A percentile compares a stretch with the other conserved stretches of the same genome.
Evolutionary conservation across 192 early-diverging fungal genomes (phyloP).

Genomic region (Umbelopsis ramanniana): DNA sequence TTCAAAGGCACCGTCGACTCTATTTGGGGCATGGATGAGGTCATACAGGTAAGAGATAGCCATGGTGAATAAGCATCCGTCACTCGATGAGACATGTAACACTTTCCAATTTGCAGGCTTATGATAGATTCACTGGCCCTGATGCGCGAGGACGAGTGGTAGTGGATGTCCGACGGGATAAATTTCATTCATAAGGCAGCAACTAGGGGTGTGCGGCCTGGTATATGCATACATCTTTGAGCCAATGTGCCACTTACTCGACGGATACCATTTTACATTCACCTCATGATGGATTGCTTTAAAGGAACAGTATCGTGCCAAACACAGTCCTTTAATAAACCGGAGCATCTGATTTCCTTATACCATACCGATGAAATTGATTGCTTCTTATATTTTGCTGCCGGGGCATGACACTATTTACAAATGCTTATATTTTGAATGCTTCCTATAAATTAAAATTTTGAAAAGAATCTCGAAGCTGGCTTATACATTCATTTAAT

Average conservation of each 20-base stretch:
- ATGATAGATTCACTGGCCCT: background rate
- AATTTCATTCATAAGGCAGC: background rate
- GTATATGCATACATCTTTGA: too few relatives aligned
- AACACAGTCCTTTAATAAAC: too few relatives aligned
- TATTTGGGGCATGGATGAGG: conserved; percentile 11
- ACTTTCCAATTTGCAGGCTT: background rate
- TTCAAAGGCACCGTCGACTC: conserved; percentile 4
- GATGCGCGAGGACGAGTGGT: conserved; percentile 8
- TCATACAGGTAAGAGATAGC: background rate
- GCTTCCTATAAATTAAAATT: background rate
- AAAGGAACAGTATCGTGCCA: too few relatives aligned
- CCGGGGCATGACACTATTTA: background rate
- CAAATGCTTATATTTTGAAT: background rate
- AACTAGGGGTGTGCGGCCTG: too few relatives aligned
- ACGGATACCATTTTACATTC: too few relatives aligned
- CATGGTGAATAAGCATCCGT: too few relatives aligned
- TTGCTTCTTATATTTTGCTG: background rate
- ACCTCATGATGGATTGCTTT: too few relatives aligned
- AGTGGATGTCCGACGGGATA: background rate
- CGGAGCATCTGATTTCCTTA: too few relatives aligned
- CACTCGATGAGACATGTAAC: too few relatives aligned
- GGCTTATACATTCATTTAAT: background rate
- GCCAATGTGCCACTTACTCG: too few relatives aligned
- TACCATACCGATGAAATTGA: background rate
- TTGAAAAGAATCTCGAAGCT: background rate